Evolutionary conservation across 2,329 filamentous ascomycete species (phyloP).

Genomic region (Monilinia vaccinii-corymbosi): DNA sequence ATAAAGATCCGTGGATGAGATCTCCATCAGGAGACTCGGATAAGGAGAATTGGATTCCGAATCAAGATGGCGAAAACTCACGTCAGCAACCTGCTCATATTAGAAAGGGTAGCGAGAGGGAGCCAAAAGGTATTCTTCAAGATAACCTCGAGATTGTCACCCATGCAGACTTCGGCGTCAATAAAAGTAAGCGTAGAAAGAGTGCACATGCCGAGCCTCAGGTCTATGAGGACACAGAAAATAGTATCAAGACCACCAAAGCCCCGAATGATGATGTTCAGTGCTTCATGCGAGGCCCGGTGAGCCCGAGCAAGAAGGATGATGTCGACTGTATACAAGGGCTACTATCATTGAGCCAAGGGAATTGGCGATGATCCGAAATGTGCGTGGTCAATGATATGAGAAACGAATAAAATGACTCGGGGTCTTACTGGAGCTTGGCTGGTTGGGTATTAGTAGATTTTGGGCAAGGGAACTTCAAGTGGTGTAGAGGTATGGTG

Average conservation of each 20-base stretch:
- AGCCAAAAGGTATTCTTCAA: conserved; percentile 22
- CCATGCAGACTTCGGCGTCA: conserved; percentile 21
- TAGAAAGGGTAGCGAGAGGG: conserved; percentile 16
- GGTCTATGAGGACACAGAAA: conserved; percentile 45
- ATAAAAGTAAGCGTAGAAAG: conserved; percentile 20
- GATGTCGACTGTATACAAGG: conserved; percentile 87
- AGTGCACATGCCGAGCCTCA: conserved; percentile 29
- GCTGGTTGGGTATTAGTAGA: conserved; percentile 1
- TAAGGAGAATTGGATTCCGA: conserved; percentile 81
- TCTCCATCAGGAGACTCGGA: conserved; percentile 67
- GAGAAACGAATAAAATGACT: conserved; percentile 8
- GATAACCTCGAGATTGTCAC: conserved; percentile 21
- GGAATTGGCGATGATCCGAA: conserved; percentile 59
- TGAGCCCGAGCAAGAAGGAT: conserved; percentile 62
- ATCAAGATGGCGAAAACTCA: conserved; percentile 38
- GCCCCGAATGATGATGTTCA: conserved; percentile 53
- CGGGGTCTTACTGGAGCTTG: conserved; percentile 7
- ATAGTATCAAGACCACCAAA: conserved; percentile 10
- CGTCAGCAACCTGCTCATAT: conserved; percentile 27
- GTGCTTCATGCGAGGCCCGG: conserved; percentile 60
- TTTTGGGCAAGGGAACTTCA: neutral
- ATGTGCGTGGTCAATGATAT: neutral
- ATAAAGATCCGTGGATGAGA: conserved; percentile 33
- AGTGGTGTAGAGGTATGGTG: neutral
- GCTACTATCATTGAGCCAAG: conserved; percentile 80